A percentile compares a stretch with the other conserved stretches of the same genome.
Conservation (phyloP, 2,329 filamentous ascomycete species). For the Thelonectria olida region DNA sequence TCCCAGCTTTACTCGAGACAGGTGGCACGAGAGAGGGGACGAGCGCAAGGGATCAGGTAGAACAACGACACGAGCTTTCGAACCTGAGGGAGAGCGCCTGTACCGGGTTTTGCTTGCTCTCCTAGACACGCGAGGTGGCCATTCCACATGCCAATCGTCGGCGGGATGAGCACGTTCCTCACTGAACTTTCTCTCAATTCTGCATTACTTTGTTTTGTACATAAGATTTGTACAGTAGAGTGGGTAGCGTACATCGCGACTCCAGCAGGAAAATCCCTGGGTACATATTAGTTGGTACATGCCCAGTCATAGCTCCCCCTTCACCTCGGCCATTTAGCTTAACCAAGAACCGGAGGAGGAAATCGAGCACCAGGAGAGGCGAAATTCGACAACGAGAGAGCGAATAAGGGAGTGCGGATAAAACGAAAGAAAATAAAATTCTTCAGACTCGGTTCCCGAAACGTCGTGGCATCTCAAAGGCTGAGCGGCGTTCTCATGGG, state of each 20-base stretch:
- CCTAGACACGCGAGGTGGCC: slow-evolving; percentile 27
- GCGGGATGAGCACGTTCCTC: slow-evolving; percentile 35
- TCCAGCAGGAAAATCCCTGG: too few species aligned
- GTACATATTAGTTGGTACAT: too few species aligned
- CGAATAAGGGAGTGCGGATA: slow-evolving; percentile 3
- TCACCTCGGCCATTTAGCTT: neutral
- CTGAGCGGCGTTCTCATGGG: slow-evolving; percentile 12
- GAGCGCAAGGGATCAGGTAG: neutral
- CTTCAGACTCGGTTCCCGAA: slow-evolving; percentile 20
- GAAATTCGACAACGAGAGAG: slow-evolving; percentile 8
- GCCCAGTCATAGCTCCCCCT: too few species aligned
- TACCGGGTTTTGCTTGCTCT: slow-evolving; percentile 15
- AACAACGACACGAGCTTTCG: slow-evolving; percentile 4
- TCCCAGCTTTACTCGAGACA: slow-evolving; percentile 23
- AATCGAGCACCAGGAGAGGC: neutral
- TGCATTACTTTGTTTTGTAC: neutral
- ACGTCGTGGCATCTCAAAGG: slow-evolving; percentile 21
- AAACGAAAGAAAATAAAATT: slow-evolving; percentile 14
- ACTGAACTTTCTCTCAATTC: slow-evolving; percentile 14
- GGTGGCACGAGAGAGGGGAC: slow-evolving; percentile 14
- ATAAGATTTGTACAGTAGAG: neutral
- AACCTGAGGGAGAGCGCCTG: slow-evolving; percentile 6
- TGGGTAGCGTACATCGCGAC: slow-evolving; percentile 3
- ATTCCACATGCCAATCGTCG: slow-evolving; percentile 36
- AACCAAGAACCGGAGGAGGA: neutral